Evolutionary conservation across 1,284 basidiomycete genomes (phyloP).

Genomic region (Apiotrichum mycotoxinovorans): DNA sequence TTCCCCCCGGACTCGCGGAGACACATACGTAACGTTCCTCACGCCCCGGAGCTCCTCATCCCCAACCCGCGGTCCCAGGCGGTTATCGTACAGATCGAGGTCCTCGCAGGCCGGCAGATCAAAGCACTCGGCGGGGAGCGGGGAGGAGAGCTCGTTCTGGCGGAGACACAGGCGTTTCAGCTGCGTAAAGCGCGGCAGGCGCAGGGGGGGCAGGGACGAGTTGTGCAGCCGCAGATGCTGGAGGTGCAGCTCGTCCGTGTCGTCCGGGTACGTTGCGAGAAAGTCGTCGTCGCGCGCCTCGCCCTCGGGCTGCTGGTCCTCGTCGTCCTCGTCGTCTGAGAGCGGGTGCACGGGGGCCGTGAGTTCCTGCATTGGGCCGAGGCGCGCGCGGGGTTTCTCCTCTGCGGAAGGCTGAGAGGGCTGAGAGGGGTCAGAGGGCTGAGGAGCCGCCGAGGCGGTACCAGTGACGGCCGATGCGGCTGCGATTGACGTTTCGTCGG

Average conservation of each 20-base stretch:
- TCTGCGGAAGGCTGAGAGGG: no score
- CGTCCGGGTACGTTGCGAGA: slow-evolving; percentile 57
- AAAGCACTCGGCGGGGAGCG: slow-evolving; percentile 67
- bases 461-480: no score
- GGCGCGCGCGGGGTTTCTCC: slow-evolving; percentile 33
- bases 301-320: slow-evolving; percentile 16
- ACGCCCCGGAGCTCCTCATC: slow-evolving; percentile 61
- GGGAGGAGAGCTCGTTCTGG: slow-evolving; percentile 73
- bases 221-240: slow-evolving; percentile 71
- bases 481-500: no score
- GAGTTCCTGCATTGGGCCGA: slow-evolving; percentile 25
- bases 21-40: slow-evolving; percentile 64
- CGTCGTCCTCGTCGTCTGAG: slow-evolving; percentile 30
- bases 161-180: slow-evolving; percentile 78
- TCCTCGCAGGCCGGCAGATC: slow-evolving; percentile 71
- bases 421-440: no score
- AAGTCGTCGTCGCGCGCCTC: slow-evolving; percentile 47
- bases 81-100: slow-evolving; percentile 93
- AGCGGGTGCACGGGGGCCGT: slow-evolving; percentile 25
- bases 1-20: neutral
- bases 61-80: slow-evolving; percentile 64
- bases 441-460: no score
- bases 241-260: slow-evolving; percentile 84
- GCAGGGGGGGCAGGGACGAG: slow-evolving; percentile 57
- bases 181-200: slow-evolving; percentile 64